phyloP scores from a whole-genome alignment of 139 green algal genomes.

The Pleodorina starrii region DNA sequence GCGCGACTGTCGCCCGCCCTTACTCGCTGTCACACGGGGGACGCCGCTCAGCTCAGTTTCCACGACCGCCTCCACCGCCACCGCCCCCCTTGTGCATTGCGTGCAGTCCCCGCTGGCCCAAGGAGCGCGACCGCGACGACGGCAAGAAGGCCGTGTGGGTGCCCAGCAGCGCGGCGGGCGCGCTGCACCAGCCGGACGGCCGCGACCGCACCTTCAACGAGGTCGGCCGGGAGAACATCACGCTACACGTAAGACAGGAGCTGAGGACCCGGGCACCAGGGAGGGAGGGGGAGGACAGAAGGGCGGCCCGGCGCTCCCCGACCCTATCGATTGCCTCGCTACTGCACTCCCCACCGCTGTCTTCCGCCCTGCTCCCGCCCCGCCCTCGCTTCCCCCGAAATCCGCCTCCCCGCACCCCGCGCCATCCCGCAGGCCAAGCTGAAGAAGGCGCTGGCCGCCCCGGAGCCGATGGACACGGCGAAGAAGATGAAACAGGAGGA shows the following conservation, averaged over 20 bases:
- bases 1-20: too few relatives aligned
- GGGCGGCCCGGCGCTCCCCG: too few relatives aligned
- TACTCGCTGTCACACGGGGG: too few relatives aligned
- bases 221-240: conserved; percentile 35
- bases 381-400: neutral
- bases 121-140: conserved; percentile 18
- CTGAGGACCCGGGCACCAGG: too few relatives aligned
- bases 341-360: too few relatives aligned
- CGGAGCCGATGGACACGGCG: conserved; percentile 19
- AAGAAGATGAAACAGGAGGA: conserved; percentile 33
- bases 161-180: conserved; percentile 11
- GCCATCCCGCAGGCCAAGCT: conserved; percentile 36
- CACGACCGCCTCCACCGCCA: too few relatives aligned
- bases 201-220: conserved; percentile 50
- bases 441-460: conserved; percentile 31
- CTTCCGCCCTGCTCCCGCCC: too few relatives aligned
- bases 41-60: too few relatives aligned
- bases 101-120: conserved; percentile 23
- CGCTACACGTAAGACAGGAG: neutral
- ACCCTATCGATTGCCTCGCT: too few relatives aligned
- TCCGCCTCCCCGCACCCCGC: too few relatives aligned
- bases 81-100: too few relatives aligned
- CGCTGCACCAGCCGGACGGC: conserved; percentile 39
- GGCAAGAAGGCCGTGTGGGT: conserved; percentile 32
- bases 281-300: too few relatives aligned